A percentile compares a stretch with the other conserved stretches of the same genome.
phyloP scores from a whole-genome alignment of 2,329 filamentous ascomycete species.

The Curvularia sp. region DNA sequence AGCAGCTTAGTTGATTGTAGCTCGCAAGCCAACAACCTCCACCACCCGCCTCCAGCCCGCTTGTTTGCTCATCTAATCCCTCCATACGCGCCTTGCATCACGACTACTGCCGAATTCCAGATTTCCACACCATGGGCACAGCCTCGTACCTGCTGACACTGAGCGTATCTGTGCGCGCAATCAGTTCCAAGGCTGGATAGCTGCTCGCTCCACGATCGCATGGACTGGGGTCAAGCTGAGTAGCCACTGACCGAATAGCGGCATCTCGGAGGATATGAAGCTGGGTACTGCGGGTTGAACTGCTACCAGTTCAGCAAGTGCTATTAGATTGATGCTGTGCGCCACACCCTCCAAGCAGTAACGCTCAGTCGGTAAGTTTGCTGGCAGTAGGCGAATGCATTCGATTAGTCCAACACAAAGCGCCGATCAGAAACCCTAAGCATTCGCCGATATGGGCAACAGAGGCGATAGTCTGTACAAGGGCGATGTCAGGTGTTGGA shows the following conservation, averaged over 20 bases:
- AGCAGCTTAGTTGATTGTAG: slow-evolving; percentile 13
- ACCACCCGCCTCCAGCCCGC: slow-evolving; percentile 11
- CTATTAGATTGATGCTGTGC: background rate
- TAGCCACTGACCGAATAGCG: background rate
- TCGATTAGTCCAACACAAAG: background rate
- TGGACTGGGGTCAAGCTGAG: background rate
- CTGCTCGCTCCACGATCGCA: slow-evolving; percentile 1
- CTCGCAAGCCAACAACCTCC: slow-evolving; percentile 12
- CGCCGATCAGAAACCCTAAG: background rate
- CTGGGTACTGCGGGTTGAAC: background rate
- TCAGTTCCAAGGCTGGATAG: background rate
- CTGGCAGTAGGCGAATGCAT: background rate
- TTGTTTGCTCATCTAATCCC: slow-evolving; percentile 10
- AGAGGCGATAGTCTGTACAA: background rate
- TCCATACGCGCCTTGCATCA: slow-evolving; percentile 9
- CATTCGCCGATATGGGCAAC: background rate
- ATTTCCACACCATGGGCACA: background rate
- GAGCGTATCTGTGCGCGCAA: background rate
- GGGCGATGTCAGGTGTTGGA: background rate
- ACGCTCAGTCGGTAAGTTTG: background rate
- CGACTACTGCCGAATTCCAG: slow-evolving; percentile 5
- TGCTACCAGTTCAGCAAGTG: background rate
- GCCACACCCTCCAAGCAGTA: background rate
- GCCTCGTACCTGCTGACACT: slow-evolving; percentile 6
- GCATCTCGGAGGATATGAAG: background rate